A percentile compares a stretch with the other conserved stretches of the same genome.
Evolutionary conservation across 23 red algal genomes (phyloP).

Genomic region (Pyropia yezoensis): DNA sequence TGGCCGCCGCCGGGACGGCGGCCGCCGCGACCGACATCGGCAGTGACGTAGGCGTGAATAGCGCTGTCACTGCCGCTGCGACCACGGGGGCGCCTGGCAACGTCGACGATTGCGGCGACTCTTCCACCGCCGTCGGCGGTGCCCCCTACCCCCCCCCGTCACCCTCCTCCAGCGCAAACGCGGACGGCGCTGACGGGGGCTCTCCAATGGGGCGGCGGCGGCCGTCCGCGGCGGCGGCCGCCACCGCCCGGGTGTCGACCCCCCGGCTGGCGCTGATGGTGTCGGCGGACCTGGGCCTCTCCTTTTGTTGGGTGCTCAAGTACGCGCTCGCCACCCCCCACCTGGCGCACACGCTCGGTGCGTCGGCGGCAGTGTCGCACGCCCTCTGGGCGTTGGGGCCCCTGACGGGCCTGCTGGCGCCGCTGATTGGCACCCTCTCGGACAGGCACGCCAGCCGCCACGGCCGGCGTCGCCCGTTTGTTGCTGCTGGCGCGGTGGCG

Average conservation of each 20-base stretch:
- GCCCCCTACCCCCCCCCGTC: too few species aligned
- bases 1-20: too few species aligned
- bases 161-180: too few species aligned
- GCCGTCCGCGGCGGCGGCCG: too few species aligned
- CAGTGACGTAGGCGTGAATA: too few species aligned
- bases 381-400: constrained; percentile 72
- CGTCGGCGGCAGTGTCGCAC: constrained; percentile 46
- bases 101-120: too few species aligned
- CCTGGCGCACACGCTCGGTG: constrained; percentile 41
- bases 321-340: constrained; percentile 56
- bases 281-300: constrained; percentile 49
- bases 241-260: background rate
- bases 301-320: constrained; percentile 60
- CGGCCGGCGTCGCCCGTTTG: constrained; percentile 74
- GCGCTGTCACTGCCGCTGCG: too few species aligned
- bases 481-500: constrained; percentile 28
- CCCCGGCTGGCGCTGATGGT: constrained; percentile 38
- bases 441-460: constrained; percentile 53
- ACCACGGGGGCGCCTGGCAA: too few species aligned
- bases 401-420: constrained; percentile 56
- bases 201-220: too few species aligned
- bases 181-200: too few species aligned
- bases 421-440: constrained; percentile 62
- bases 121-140: too few species aligned
- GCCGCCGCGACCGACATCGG: too few species aligned